Evolutionary conservation across 345 rosid species (phyloP).

Genomic region (Turritis glabra): DNA sequence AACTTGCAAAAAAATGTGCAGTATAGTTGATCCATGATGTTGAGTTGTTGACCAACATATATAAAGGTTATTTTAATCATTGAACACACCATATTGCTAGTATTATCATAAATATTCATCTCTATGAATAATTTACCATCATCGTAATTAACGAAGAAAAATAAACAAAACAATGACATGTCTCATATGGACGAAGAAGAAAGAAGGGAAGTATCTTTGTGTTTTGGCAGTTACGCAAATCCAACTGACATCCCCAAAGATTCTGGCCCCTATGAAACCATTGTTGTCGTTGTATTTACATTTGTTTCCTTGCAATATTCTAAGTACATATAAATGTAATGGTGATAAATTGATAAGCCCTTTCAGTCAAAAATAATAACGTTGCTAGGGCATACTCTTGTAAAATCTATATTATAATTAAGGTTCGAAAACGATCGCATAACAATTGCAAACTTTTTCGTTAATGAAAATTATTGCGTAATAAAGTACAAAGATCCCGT

Average conservation of each 20-base stretch:
- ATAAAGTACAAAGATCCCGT: not conserved
- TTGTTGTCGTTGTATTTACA: not conserved
- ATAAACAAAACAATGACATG: not conserved
- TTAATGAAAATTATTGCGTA: not conserved
- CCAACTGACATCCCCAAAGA: conserved; percentile 29
- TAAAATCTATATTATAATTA: not conserved
- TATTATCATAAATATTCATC: not conserved
- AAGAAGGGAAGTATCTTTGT: conserved; percentile 27
- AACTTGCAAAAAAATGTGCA: not conserved
- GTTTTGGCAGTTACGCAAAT: conserved; percentile 30
- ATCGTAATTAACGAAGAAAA: conserved; percentile 19
- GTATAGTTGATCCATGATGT: not conserved
- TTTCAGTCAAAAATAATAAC: not conserved
- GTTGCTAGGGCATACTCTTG: not conserved
- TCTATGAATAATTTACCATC: not conserved
- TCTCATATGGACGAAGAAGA: conserved; percentile 6
- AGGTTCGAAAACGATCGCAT: not conserved
- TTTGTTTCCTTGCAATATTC: not conserved
- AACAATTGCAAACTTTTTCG: not conserved
- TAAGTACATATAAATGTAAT: not conserved
- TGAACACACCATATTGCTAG: not conserved
- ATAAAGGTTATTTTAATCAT: not conserved
- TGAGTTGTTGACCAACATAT: conserved; percentile 7
- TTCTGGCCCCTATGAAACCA: conserved; percentile 28
- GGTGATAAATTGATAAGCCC: not conserved